Evolutionary conservation across 257 asterid species (phyloP), one percentile per base, ranked within the genome.

Genomic region (Primulina tabacum): DNA sequence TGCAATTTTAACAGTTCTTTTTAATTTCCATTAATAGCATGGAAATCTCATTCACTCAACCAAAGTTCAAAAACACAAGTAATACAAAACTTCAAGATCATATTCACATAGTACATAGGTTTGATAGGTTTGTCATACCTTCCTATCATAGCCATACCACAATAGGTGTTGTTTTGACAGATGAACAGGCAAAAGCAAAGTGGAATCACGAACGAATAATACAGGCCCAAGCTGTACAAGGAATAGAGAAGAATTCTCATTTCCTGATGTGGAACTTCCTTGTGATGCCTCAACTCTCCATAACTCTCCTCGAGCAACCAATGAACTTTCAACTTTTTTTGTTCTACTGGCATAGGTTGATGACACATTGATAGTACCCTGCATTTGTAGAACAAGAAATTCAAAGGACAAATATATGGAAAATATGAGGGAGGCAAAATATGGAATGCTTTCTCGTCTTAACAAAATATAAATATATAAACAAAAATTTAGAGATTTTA

Each of bases 101-200:
- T 60, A 71, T 26, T 53, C 37, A 37, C 37, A 58, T 52, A 21
- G 32, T 26, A 37, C 57, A 43, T 43, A 57, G 65, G 65, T 65
- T 55, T 11, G 58, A 70, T 35, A 50, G 74, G 30, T 26, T 57
- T 10, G 34, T 4, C 85, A 52, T 84, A 94, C 99, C 99, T 94
- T 94, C 78, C 96, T 83, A 75, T 94, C 99, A 43, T 94, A 94
- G 34, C 99, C 99, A 82, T 94, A 94, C 99, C 99, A 94, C 81
- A 94, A 91, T 78, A 94, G 75, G 80, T 89, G 96, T 76, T 89
- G 97, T 79, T 94, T 89, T 52, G 99, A 91, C 85, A 89, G 80
- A 82, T 94, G 96, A 64, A 94, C 83, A 17, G 99, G 99, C 81
- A 94, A 84, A 60, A 94, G 96, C 74, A 94, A 92, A 0, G 99